Evolutionary conservation across 768 basidiomycete species (phyloP).

Genomic region (Boletus rufocinnamomeus): DNA sequence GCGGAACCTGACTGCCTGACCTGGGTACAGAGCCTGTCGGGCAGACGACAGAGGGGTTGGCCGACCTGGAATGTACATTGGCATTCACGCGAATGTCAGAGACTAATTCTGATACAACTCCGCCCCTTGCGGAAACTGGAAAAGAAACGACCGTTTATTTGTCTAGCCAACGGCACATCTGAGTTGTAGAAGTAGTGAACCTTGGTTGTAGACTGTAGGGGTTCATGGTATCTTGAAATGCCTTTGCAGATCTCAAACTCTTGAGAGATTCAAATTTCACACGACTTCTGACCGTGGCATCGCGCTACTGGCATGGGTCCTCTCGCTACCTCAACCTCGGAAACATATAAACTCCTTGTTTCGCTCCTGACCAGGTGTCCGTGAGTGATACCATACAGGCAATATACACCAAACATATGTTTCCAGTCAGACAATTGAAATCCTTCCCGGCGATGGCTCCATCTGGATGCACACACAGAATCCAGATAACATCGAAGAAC

Average conservation of each 20-base stretch:
- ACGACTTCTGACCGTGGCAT: neutral
- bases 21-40: neutral
- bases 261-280: neutral
- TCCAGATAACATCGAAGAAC: constrained; percentile 20
- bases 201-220: neutral
- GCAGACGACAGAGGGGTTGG: neutral
- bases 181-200: neutral
- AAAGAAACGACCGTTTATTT: neutral
- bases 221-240: neutral
- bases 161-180: neutral
- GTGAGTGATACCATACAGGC: constrained; percentile 22
- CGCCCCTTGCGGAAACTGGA: neutral
- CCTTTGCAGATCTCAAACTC: neutral
- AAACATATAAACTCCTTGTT: constrained; percentile 25
- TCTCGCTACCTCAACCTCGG: neutral
- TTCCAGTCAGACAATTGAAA: constrained; percentile 50
- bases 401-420: neutral
- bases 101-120: neutral
- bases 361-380: constrained; percentile 27
- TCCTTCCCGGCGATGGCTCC: constrained; percentile 57
- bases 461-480: constrained; percentile 41
- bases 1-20: constrained; percentile 12
- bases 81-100: constrained; percentile 10
- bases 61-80: constrained; percentile 14
- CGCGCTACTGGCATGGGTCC: constrained; percentile 1